A percentile compares a stretch with the other conserved stretches of the same genome.
phyloP scores from a whole-genome alignment of 257 asterid species.

The Nicotiana undulata region DNA sequence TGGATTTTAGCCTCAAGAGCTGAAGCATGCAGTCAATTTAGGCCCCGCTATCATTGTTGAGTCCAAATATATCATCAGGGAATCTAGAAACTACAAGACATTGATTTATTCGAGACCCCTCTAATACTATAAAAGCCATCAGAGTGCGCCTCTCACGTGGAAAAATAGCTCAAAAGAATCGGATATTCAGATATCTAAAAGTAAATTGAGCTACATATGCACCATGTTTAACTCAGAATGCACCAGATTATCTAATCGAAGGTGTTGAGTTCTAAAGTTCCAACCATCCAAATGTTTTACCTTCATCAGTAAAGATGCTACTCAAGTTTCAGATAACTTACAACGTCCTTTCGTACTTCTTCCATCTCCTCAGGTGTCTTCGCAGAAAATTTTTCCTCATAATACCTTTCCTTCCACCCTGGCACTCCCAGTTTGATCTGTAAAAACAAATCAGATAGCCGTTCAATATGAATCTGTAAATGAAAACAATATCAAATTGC shows the following conservation, averaged over 20 bases:
- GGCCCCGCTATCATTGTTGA: neutral
- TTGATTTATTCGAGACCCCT: neutral
- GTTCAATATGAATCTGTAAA: neutral
- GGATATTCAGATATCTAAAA: neutral
- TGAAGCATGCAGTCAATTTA: neutral
- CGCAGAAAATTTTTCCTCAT: slow-evolving; percentile 74
- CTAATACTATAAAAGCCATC: neutral
- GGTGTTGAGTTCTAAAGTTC: neutral
- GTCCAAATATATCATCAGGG: neutral
- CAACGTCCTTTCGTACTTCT: slow-evolving; percentile 75
- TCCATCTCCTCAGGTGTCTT: slow-evolving; percentile 82
- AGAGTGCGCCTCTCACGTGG: neutral
- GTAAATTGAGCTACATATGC: neutral
- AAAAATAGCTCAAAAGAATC: neutral
- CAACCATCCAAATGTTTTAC: neutral
- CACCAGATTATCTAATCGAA: neutral
- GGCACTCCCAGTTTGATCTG: slow-evolving; percentile 86
- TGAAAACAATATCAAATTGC: neutral
- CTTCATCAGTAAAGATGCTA: neutral
- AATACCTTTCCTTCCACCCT: slow-evolving; percentile 97
- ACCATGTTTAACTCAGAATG: neutral
- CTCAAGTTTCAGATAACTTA: slow-evolving; percentile 29
- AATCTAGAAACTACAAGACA: neutral
- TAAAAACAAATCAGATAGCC: slow-evolving; percentile 3
- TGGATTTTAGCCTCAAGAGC: neutral